phyloP scores from a whole-genome alignment of 2,329 filamentous ascomycete genomes.

The Colletotrichum tabaci region DNA sequence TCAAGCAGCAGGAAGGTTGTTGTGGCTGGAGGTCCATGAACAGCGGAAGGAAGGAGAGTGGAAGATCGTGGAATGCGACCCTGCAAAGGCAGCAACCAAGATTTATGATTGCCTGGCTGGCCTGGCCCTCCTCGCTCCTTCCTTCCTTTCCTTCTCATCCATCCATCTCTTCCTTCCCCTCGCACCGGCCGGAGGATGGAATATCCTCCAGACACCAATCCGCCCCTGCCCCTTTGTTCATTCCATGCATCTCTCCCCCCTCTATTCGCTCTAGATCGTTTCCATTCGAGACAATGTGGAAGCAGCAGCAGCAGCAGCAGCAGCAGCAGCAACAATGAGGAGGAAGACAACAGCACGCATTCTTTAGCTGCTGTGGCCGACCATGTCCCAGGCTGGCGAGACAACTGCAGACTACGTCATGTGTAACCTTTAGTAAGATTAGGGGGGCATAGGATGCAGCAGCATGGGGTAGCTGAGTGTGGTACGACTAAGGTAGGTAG shows the following conservation, averaged over 20 bases:
- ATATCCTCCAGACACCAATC: conserved; percentile 30
- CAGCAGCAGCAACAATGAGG: too few relatives aligned
- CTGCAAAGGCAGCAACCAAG: conserved; percentile 24
- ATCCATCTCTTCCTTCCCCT: conserved; percentile 42
- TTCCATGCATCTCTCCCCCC: conserved; percentile 1
- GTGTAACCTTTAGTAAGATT: conserved; percentile 23
- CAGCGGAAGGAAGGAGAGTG: conserved; percentile 19
- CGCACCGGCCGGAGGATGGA: conserved; percentile 31
- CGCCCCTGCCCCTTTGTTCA: neutral
- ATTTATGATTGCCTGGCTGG: conserved; percentile 25
- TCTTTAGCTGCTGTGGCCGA: neutral
- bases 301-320: neutral
- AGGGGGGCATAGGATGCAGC: neutral
- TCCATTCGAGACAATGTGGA: conserved; percentile 29
- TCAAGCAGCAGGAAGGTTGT: neutral
- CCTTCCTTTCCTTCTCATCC: conserved; percentile 1
- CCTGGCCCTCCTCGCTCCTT: neutral
- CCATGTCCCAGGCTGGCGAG: conserved; percentile 31
- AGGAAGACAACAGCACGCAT: neutral
- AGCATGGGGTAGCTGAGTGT: neutral
- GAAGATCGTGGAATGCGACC: conserved; percentile 24
- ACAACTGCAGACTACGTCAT: conserved; percentile 38
- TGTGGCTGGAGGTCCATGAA: too few relatives aligned
- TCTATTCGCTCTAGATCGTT: conserved; percentile 6
- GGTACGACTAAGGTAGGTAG: too few relatives aligned